These are phyloP conservation scores for Mycena crocata DNA, from an alignment of 768 basidiomycete species.

Conservation along the genomic window DNA sequence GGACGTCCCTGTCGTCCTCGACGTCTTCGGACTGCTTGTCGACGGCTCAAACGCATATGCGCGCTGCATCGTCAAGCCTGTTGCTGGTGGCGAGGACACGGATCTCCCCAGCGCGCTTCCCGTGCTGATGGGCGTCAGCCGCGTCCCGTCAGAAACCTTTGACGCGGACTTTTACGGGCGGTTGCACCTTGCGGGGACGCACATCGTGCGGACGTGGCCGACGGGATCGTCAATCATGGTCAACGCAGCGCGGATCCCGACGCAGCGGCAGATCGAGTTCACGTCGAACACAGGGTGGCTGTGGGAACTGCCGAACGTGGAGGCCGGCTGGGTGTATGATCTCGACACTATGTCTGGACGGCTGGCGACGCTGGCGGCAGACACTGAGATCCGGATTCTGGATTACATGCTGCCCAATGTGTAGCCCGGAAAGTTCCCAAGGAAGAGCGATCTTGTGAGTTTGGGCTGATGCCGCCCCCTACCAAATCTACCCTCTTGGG, in stretches of 20 bases:
- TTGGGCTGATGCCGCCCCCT: not conserved
- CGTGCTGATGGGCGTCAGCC: conserved; percentile 22
- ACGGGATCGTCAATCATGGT: not conserved
- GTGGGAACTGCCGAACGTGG: not conserved
- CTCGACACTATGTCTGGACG: conserved; percentile 21
- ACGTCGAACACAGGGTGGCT: conserved; percentile 10
- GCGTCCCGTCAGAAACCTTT: not conserved
- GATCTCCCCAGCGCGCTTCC: conserved; percentile 24
- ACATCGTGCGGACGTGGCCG: conserved; percentile 17
- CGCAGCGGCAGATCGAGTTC: conserved; percentile 18
- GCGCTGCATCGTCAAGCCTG: conserved; percentile 9
- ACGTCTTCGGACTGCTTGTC: conserved; percentile 18
- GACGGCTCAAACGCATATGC: conserved; percentile 10
- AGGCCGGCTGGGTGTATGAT: not conserved
- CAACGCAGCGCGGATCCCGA: conserved; percentile 8
- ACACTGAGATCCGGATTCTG: conserved; percentile 15
- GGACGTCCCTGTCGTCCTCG: conserved; percentile 15
- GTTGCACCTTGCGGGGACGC: conserved; percentile 7
- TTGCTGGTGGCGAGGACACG: conserved; percentile 6
- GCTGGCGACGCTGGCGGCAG: not conserved
- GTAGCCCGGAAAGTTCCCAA: not conserved
- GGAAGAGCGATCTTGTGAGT: not conserved
- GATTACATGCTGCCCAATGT: conserved; percentile 23
- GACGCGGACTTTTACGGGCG: conserved; percentile 4
- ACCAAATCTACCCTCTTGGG: not conserved